Conservation (phyloP, 257 asterid genomes). For the Solanum lycopersicoides region DNA sequence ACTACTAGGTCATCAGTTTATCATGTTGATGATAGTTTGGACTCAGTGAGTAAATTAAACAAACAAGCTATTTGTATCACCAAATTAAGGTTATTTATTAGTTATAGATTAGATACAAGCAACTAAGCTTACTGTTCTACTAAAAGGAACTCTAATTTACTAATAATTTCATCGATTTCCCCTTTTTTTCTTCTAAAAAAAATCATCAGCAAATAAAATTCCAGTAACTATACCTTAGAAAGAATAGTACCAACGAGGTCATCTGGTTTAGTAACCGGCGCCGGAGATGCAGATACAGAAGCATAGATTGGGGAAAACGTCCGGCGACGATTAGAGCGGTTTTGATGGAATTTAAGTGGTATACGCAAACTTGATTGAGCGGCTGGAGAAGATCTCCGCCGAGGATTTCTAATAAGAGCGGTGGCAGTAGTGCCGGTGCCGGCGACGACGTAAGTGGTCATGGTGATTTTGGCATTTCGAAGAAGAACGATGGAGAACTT, state of each 20-base stretch:
- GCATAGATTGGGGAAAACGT: slow-evolving; percentile 13
- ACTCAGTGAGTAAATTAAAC: background rate
- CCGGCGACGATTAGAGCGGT: background rate
- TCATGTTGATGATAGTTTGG: background rate
- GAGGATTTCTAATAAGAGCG: background rate
- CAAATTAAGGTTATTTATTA: background rate
- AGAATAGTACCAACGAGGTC: slow-evolving; percentile 47
- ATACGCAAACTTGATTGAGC: background rate
- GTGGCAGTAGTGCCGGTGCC: background rate
- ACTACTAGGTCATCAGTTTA: background rate
- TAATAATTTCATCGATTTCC: background rate
- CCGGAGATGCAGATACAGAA: slow-evolving; percentile 23
- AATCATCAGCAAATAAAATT: background rate
- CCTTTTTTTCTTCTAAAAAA: background rate
- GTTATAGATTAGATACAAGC: background rate
- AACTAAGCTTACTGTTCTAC: background rate
- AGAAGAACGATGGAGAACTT: background rate
- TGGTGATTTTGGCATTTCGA: background rate
- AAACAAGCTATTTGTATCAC: background rate
- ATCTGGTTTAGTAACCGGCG: slow-evolving; percentile 31
- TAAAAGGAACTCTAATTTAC: background rate
- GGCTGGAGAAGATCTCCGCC: background rate
- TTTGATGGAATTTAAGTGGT: background rate
- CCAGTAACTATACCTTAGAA: slow-evolving; percentile 38
- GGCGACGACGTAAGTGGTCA: background rate